Conservation (phyloP, 2,329 filamentous ascomycete species). For the Cladophialophora yegresii region DNA sequence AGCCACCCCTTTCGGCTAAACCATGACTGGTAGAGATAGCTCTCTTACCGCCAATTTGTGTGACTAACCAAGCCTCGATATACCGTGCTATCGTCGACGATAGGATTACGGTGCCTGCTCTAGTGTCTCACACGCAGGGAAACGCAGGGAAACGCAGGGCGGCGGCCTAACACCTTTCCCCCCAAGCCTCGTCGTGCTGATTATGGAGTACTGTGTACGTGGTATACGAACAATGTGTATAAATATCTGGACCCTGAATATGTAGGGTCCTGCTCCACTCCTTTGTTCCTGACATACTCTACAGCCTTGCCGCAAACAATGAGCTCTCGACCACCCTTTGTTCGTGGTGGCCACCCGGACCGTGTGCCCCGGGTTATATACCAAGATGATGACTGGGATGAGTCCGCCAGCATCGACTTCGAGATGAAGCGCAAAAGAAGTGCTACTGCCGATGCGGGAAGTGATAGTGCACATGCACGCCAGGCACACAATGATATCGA, state of each 20-base stretch:
- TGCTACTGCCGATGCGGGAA: no score
- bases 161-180: constrained; percentile 21
- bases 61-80: constrained; percentile 24
- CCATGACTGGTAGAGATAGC: constrained; percentile 13
- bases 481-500: constrained; percentile 13
- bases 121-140: constrained; percentile 25
- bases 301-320: constrained; percentile 29
- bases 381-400: constrained; percentile 13
- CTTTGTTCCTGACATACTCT: constrained; percentile 24
- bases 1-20: constrained; percentile 13
- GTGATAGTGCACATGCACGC: constrained; percentile 3
- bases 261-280: constrained; percentile 19
- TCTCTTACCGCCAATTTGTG: constrained; percentile 30
- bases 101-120: constrained; percentile 19
- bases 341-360: constrained; percentile 17
- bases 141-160: constrained; percentile 9
- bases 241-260: constrained; percentile 22
- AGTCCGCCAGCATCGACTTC: constrained; percentile 7
- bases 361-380: background rate
- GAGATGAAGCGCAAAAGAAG: constrained; percentile 3
- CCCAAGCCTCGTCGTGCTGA: constrained; percentile 22
- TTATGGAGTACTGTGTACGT: no score
- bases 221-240: constrained; percentile 17
- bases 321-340: constrained; percentile 20
- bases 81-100: constrained; percentile 15